phyloP scores from a whole-genome alignment of 441 rosid genomes.

The Sinapis alba region DNA sequence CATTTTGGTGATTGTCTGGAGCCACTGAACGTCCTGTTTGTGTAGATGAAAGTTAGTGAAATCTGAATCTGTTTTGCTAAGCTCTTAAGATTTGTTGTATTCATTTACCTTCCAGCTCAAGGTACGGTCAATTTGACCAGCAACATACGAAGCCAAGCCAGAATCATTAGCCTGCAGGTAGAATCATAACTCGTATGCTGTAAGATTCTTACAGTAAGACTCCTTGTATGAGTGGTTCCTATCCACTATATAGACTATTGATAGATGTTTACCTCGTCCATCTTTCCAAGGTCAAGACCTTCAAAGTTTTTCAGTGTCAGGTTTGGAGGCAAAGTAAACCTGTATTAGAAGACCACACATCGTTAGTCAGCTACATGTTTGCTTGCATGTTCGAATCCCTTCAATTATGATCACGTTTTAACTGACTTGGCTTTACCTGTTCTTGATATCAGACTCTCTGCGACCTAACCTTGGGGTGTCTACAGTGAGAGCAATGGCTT shows the following conservation, averaged over 20 bases:
- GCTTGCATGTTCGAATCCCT: background rate
- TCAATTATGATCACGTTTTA: slow-evolving; percentile 11
- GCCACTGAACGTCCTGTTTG: slow-evolving; percentile 61
- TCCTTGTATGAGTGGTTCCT: background rate
- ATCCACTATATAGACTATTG: background rate
- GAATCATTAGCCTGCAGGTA: slow-evolving; percentile 51
- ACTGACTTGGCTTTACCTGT: slow-evolving; percentile 43
- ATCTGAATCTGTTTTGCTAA: background rate
- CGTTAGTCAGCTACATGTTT: background rate
- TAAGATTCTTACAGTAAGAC: too few species aligned
- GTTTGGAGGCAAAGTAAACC: slow-evolving; percentile 73
- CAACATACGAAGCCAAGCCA: slow-evolving; percentile 64
- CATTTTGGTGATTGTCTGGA: slow-evolving; percentile 61
- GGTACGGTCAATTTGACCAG: slow-evolving; percentile 62
- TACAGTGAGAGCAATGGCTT: slow-evolving; percentile 77
- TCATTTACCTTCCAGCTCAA: slow-evolving; percentile 60
- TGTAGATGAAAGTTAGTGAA: slow-evolving; percentile 14
- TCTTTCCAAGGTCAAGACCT: slow-evolving; percentile 81
- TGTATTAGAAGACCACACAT: slow-evolving; percentile 36
- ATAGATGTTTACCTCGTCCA: slow-evolving; percentile 56
- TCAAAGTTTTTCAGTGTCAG: slow-evolving; percentile 90
- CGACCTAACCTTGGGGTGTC: slow-evolving; percentile 72
- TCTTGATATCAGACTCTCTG: slow-evolving; percentile 69
- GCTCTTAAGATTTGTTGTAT: background rate
- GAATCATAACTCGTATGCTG: background rate